Evolutionary conservation across 148 eudicot genomes (phyloP), one percentile per base, ranked within the genome.

Genomic region (Vaccinium corymbosum): DNA sequence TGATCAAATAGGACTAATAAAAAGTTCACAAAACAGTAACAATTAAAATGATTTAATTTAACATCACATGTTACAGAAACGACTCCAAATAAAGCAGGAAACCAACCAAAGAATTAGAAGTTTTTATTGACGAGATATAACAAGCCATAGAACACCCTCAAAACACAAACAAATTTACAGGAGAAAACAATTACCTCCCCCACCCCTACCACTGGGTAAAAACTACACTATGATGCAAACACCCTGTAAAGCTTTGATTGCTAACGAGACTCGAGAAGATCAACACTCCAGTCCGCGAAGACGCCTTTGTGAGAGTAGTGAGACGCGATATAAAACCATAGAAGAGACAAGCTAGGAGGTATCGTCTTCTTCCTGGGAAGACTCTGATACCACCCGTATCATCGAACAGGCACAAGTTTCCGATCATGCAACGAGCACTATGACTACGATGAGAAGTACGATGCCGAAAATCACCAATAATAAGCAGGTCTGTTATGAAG

Each of bases 381-480:
- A 74, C 46, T 20, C 49, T 22, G 9, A 6, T 25, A 15, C 8
- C 64, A 32, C 71, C 55, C 3, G 29, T 16, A 56, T 53, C 55
- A n/a, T 53, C 13, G 16, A 38, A 73, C 22, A 42, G 25, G 7
- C 10, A 4, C 6, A 62, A 16, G 1, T 22, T 20, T 71, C 71
- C 13, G 66, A 83, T 89, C 85, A 94, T 53, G 92, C 93, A 4
- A 72, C 92, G 27, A 94, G 85, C 78, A 94, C 81, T 76, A 92
- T 86, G 86, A 94, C 84, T 56, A 94, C 90, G n/a, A 93, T 91
- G 80, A 93, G 91, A 52, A 93, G 87, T 53, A 92, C 87, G 66
- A 93, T 92, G 72, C 93, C 94, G 38, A 94, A 91, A 80, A 94
- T 94, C 88, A 94, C 97, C 93, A 92, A 83, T 27, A 94, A 93